Evolutionary conservation across 192 early-diverging fungal genomes (phyloP).

Genomic region (Backusella tarrabulga): DNA sequence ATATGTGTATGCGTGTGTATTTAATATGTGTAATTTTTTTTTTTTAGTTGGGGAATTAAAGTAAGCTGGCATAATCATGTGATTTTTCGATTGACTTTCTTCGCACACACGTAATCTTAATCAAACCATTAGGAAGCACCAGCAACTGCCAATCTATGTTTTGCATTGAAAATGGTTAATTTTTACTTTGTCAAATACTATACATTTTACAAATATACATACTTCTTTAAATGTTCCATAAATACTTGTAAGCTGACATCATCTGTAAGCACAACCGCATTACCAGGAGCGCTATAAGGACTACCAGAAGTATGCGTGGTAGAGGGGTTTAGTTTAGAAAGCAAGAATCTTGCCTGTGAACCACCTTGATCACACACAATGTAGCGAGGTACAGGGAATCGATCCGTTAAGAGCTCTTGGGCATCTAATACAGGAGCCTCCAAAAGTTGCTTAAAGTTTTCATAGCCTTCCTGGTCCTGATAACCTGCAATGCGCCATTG

Average conservation of each 20-base stretch:
- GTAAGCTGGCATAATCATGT: neutral
- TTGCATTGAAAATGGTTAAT: neutral
- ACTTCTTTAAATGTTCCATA: constrained; percentile 92
- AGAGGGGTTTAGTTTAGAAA: constrained; percentile 97
- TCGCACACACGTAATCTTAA: constrained; percentile 5
- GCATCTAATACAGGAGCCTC: constrained; percentile 90
- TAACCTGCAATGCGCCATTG: constrained; percentile 96
- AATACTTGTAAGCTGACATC: constrained; percentile 98
- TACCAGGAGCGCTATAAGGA: constrained; percentile 64
- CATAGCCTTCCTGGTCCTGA: constrained; percentile 93
- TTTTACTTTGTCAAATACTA: neutral
- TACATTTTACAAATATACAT: neutral
- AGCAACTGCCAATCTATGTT: constrained; percentile 18
- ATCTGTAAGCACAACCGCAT: constrained; percentile 96
- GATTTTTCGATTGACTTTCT: neutral
- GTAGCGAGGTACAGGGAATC: constrained; percentile 98
- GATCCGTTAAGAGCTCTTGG: constrained; percentile 89
- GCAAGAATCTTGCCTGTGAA: constrained; percentile 97
- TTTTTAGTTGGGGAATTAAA: neutral
- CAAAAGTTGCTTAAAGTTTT: constrained; percentile 89
- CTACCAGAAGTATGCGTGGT: constrained; percentile 84
- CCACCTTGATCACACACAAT: constrained; percentile 96
- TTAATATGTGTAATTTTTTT: neutral
- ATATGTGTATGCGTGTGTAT: neutral
- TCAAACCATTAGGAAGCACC: constrained; percentile 20